These are phyloP conservation scores for Astrothelium subdiscretum DNA, from an alignment of 495 filamentous ascomycete species.

Conservation along the genomic window DNA sequence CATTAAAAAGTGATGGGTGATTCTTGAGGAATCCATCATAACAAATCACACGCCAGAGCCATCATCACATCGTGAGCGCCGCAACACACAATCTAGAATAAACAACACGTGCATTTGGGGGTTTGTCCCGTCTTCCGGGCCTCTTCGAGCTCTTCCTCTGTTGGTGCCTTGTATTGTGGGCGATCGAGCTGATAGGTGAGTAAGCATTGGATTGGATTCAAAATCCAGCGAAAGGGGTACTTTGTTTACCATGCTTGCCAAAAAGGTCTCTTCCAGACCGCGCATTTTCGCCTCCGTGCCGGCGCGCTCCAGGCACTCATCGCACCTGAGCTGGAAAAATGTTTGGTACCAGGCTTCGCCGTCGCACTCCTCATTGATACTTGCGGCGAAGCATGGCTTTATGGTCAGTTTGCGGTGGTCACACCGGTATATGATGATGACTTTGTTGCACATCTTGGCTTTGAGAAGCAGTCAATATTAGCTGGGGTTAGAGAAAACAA, in stretches of 20 bases:
- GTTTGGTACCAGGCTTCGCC: neutral
- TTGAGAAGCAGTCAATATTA: too few species aligned
- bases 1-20: too few species aligned
- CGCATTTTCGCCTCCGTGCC: neutral
- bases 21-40: neutral
- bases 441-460: neutral
- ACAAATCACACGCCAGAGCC: neutral
- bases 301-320: neutral
- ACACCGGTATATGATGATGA: neutral
- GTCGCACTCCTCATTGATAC: too few species aligned
- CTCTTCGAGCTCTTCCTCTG: neutral
- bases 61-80: neutral
- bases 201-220: neutral
- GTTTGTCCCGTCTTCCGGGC: neutral
- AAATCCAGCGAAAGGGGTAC: neutral
- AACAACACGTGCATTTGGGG: neutral
- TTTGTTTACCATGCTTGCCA: neutral
- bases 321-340: neutral
- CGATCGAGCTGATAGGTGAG: neutral
- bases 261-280: neutral
- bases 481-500: too few species aligned
- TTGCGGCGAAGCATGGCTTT: neutral
- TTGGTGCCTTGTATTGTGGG: neutral
- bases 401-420: neutral
- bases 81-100: neutral